Base-by-base conservation (phyloP, 805 yeast genomes). In the Candida morakotiae region DNA sequence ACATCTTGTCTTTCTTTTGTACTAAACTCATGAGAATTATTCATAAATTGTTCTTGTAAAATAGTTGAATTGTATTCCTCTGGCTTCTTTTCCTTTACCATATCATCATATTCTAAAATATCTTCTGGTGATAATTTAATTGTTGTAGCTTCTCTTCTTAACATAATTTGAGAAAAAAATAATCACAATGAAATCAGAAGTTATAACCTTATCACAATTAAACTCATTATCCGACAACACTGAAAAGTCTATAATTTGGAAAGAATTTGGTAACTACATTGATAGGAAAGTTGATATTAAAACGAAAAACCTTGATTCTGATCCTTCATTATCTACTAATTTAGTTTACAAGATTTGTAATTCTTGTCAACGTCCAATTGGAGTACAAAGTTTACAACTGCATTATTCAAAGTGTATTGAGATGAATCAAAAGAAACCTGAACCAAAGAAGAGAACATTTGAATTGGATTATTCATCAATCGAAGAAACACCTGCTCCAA, bases 71-170 rank as follows among this genome's bases (percentile, higher is more conserved):
- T 46, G 49, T 10, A 40, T 37, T 31, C 40, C 16, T 33, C 25
- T 21, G 38, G 23, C 11, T 32, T 15, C 27, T 40, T 11, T 15
- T 24, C 34, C 34, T 33, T 28, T 29, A 33, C 18, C 31, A 39
- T 48, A 34, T 71, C 73, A 39, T 73, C 79, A 42, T 68, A 72
- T 35, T 67, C 73, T 42, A 62, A 54, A 14, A 83, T 72, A 47
- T 83, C 93, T 44, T 82, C 87, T 0, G 85, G 83, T 0, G 81
- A 74, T 32, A 83, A 66, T 40, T 72, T 71, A 37, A 83, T 76
- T 2, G 79, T 69, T 0, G 91, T 83, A 4, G 89, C 83, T 13
- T 78, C 82, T 55, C 88, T 68, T 60, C 89, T 70, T 29, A 83
- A 62, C 91, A 83, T 83, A 25, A 11, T 21, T 9, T 35, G 11